Evolutionary conservation across 257 asterid genomes (phyloP), one percentile per base, ranked within the genome.

Genomic region (Handroanthus guayacan): DNA sequence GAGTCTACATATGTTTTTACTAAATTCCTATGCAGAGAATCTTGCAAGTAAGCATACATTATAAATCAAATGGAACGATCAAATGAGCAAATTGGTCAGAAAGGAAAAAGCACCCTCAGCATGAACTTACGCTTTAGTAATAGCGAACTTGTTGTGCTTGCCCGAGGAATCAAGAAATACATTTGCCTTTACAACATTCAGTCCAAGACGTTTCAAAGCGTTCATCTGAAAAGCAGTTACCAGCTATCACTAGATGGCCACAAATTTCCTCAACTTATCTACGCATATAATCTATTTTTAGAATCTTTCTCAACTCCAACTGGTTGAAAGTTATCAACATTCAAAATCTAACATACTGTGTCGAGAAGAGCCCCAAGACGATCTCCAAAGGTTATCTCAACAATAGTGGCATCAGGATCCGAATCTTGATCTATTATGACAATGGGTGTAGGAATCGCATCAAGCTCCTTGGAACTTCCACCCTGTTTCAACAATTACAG

Each of bases 291-390:
- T 75, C 60, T 45, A 34, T 51, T 13, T 34, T 37, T 34, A 17
- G 31, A 74, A 71, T 38, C 65, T 51, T 41, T 25, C 25, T 43
- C 13, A 58, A n/a, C 37, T 57, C 36, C 61, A 57, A 31, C 7
- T 31, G 47, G 34, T 31, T 14, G 31, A 57, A 74, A 52, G 54
- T 43, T 51, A 18, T 18, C 65, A 56, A 31, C 18, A 65, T 43
- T 54, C 34, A 5, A 16, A 11, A 64, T 68, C 7, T 18, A 39
- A 12, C 84, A 44, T 86, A 94, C 99, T 0, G 99, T 94, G 86
- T 94, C 99, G 41, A 94, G 87, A 66, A 94, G 98, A 78, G 96
- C 90, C 75, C 99, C 99, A 8, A 94, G 97, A 45, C 99, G 98
- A 82, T 94, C 97, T 71, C 99, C 99, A 60, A 94, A 94, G 62